Conservation (phyloP, 169 alveolate species). For the Fabrea salina region DNA sequence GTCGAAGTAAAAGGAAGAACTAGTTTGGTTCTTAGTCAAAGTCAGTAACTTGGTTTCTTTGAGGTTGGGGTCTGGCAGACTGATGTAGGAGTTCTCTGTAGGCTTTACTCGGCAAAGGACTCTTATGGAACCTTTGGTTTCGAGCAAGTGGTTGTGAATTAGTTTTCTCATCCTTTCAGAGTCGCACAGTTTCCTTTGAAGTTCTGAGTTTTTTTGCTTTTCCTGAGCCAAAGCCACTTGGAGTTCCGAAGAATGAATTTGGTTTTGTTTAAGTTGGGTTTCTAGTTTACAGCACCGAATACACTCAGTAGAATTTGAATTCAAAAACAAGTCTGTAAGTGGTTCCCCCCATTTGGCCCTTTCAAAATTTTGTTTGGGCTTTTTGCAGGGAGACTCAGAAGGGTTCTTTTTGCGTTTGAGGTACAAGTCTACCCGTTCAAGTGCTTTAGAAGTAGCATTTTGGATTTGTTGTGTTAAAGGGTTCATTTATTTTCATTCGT, state of each 20-base stretch:
- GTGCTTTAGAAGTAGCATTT: neutral
- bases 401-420: neutral
- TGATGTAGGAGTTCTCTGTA: neutral
- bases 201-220: neutral
- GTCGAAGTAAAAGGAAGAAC: conserved; percentile 32
- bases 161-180: conserved; percentile 36
- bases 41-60: conserved; percentile 19
- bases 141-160: conserved; percentile 34
- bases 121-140: conserved; percentile 38
- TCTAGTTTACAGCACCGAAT: neutral
- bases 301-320: neutral
- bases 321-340: neutral
- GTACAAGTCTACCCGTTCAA: neutral
- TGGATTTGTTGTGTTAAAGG: neutral
- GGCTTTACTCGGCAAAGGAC: conserved; percentile 55
- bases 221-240: neutral
- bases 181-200: neutral
- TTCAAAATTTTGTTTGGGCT: neutral
- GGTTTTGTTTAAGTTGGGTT: neutral
- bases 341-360: conserved; percentile 4
- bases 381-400: neutral
- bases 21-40: neutral
- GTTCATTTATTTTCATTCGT: neutral
- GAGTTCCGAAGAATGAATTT: neutral
- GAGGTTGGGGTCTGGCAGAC: conserved; percentile 22